Evolutionary conservation across 345 rosid genomes (phyloP), one percentile per base, ranked within the genome.

Genomic region (Melaleuca quinquenervia): DNA sequence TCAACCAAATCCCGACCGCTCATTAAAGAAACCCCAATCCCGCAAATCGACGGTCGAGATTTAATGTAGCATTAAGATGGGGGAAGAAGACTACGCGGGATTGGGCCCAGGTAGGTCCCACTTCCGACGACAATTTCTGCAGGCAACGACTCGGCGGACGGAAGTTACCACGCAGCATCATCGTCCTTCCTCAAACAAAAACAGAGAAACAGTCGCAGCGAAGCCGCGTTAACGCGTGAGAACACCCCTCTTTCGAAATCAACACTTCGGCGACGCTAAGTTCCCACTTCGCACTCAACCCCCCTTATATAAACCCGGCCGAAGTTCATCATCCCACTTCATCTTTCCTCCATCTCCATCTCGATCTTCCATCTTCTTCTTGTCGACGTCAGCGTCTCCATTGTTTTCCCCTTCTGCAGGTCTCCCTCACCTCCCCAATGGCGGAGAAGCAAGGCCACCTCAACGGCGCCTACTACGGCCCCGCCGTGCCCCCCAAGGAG

Each of bases 401-500:
- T 53, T 21, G 56, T 32, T 7, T 62, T 41, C 41, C 41, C 4
- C 21, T 27, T 8, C 41, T 62, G 75, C 41, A 27, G 41, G 3
- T 41, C 41, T 4, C 41, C 41, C 41, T 41, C 41, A 8, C 52
- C 11, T 22, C n/a, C 45, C 50, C 53, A 18, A 84, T 84, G 88
- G 76, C 89, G 26, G 87, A 87, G 29, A 83, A 85, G 80, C 87
- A 76, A 74, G 78, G 48, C 83, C 85, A 85, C 76, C 85, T 88
- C 58, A 88, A 88, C 84, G 90, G 90, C 24, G 90, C 88, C 86
- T 88, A 78, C 86, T 86, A 88, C 85, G 90, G 90, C 84, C 90
- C 90, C 18, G 21, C 90, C 64, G 54, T 88, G 76, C 90, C 88
- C 13, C 84, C 86, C 36, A 50, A 82, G 41, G 0, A 29, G 54